These are phyloP conservation scores for Amphicarpaea edgeworthii DNA, from an alignment of 306 rosid species.

Conservation along the genomic window DNA sequence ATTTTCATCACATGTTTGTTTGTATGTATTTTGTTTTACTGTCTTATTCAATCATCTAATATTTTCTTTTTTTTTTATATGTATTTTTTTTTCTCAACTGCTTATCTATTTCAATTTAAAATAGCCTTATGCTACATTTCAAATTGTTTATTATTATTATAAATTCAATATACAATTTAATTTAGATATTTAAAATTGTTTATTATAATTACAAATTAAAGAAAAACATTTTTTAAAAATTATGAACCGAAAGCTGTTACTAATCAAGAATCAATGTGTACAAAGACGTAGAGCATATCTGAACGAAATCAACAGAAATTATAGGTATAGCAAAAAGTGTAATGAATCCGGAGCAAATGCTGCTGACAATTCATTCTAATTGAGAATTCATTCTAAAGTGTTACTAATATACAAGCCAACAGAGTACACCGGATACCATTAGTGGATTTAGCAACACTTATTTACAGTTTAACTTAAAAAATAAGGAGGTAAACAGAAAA, in stretches of 20 bases:
- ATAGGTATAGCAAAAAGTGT: neutral
- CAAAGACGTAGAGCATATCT: no score
- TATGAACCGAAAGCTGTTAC: neutral
- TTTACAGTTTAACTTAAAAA: conserved; percentile 43
- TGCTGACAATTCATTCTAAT: conserved; percentile 16
- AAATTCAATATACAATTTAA: no score
- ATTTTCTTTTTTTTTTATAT: no score
- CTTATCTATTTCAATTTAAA: no score
- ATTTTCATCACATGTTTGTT: neutral
- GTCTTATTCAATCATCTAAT: neutral
- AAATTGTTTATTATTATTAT: no score
- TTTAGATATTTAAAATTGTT: no score
- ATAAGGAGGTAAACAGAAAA: conserved; percentile 27
- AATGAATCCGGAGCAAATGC: neutral
- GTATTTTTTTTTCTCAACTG: no score
- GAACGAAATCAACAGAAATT: no score
- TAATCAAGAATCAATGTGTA: neutral
- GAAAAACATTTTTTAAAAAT: no score
- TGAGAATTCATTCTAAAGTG: neutral
- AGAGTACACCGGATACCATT: conserved; percentile 6
- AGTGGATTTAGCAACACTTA: conserved; percentile 30
- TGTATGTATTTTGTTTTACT: neutral
- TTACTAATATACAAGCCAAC: conserved; percentile 36
- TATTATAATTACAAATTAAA: no score
- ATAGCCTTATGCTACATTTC: no score